Evolutionary conservation across 208 protist genomes (phyloP).

Genomic region (Polymyxa betae): DNA sequence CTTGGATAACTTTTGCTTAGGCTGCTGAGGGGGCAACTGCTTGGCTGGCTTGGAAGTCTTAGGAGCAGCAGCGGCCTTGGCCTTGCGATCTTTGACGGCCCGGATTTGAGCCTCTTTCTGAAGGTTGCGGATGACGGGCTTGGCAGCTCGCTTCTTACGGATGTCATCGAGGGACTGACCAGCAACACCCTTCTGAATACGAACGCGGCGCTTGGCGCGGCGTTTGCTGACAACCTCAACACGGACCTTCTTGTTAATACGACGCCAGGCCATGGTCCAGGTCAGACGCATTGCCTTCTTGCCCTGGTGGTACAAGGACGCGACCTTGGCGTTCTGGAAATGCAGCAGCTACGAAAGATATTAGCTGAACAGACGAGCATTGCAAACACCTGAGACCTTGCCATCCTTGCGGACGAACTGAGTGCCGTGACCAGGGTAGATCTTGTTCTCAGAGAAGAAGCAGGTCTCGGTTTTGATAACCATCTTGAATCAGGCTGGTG

Average conservation of each 20-base stretch:
- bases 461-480: constrained; percentile 63
- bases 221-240: constrained; percentile 50
- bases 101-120: constrained; percentile 29
- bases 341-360: not conserved
- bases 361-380: not conserved
- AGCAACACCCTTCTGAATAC: constrained; percentile 28
- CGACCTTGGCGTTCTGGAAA: constrained; percentile 30
- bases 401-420: constrained; percentile 61
- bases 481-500: constrained; percentile 16
- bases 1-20: constrained; percentile 33
- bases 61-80: not conserved
- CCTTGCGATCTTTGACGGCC: constrained; percentile 43
- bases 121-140: constrained; percentile 14
- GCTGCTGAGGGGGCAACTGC: not conserved
- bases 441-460: constrained; percentile 60
- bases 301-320: constrained; percentile 46
- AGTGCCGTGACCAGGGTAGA: constrained; percentile 62
- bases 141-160: constrained; percentile 34
- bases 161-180: constrained; percentile 31
- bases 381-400: constrained; percentile 4
- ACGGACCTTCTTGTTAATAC: constrained; percentile 46
- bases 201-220: constrained; percentile 36
- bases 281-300: constrained; percentile 50
- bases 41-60: not conserved
- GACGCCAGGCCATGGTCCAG: constrained; percentile 51